Base-by-base conservation (phyloP, 345 rosid species). In the Hibiscus trionum region DNA sequence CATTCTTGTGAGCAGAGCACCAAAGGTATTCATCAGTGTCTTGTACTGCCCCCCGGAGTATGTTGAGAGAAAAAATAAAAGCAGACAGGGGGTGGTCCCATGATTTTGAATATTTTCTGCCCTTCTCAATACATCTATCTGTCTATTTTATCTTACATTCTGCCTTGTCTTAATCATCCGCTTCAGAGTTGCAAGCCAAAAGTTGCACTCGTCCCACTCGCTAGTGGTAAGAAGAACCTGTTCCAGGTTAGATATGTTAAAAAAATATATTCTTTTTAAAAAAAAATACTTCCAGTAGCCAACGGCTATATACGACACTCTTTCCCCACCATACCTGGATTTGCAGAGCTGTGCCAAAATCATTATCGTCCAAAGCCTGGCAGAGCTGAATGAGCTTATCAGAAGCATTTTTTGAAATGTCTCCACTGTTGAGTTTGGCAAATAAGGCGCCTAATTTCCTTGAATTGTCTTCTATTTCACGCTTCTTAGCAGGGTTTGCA, bases 201-300 rank as follows among this genome's bases (percentile, higher is more conserved):
- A 91, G 81, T 87, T 93, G 82, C 99, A 91, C 81, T 96, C 99
- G 72, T 96, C 99, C 98, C 99, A 96, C 80, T 96, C 98, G 44
- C 88, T 93, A 17, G 97, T 93, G 21, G 99, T 96, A 72, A 96
- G 93, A 60, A 80, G 85, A 46, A 96, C 93, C 99, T 96, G 85
- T 67, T 17, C 19, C 44, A 50, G 24, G 63, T 17, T 73, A 72
- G 9, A 50, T 56, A 56, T 21, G 31, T 53, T 8, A 1, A 24
- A 6, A 57, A 17, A 12, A 55, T 17, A n/a, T 53, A 6, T 2
- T 9, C 16, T n/a, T 46, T 46, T 49, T 37, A 0, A 1, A 6
- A 55, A 56, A n/a, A 49, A 19, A 27, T 37, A 17, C 61, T 11
- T 65, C 19, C 17, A 61, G 46, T 39, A 15, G 68, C 64, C 52